Evolutionary conservation across 2,329 filamentous ascomycete species (phyloP), one percentile per base, ranked within the genome.

Genomic region (Paecilomyces variotii): DNA sequence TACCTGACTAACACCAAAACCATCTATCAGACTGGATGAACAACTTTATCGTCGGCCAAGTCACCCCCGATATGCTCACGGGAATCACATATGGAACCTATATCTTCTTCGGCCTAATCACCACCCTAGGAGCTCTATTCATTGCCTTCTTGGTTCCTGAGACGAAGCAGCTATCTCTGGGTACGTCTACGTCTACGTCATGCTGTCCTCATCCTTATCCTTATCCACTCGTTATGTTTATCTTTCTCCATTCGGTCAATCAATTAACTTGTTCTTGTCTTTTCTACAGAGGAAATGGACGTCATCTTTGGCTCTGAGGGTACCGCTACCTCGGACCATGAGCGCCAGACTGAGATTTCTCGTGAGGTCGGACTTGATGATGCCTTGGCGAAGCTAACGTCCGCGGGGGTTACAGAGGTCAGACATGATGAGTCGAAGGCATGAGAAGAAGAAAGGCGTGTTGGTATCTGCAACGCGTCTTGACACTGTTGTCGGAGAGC

Each of bases 261-360:
- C 19, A 9, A 45, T n/a, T 60, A 57, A 57, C 50, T 60, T 55
- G 14, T 61, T 54, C 59, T 50, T 55, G n/a, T 57, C 25, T 10
- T 50, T 55, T 32, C 30, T 51, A 61, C 59, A 50, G 80, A 83
- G 62, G 80, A 83, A 63, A 80, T 82, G 83, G 86, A 88, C 62
- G 77, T 85, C 19, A 79, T 89, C 49, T 88, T 89, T 64, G 85
- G 85, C 11, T 84, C 81, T 2, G 82, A 85, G 61, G 86, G 87
- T n/a, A 81, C 83, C 2, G 87, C 87, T 0, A 80, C 83, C 54
- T 84, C 85, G 1, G 87, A 90, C 67, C 79, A 82, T 56, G 86
- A 88, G 73, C 81, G 86, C 28, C 89, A 89, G 84, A 80, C 79
- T 7, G 84, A 87, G 71, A 88, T 90, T 65, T 87, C 88, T 68